These are phyloP conservation scores for Apostasia shenzhenica DNA, from an alignment of 106 monocot genomes.

Conservation along the genomic window DNA sequence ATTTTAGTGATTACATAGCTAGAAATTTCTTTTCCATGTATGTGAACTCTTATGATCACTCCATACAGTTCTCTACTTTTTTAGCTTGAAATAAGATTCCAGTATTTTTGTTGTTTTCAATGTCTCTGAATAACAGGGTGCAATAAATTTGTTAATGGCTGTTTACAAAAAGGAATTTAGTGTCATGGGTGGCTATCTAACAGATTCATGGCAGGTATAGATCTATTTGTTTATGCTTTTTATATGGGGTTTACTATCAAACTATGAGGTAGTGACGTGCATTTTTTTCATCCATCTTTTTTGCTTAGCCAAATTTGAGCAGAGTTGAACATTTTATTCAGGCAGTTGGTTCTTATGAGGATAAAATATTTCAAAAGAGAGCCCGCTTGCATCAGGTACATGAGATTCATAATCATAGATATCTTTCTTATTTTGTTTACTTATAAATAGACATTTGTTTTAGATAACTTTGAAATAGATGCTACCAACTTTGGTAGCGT, in stretches of 20 bases:
- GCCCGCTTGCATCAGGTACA: conserved; percentile 85
- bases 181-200: conserved; percentile 80
- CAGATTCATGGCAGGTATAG: conserved; percentile 69
- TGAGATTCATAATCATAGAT: neutral
- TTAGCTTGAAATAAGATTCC: neutral
- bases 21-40: neutral
- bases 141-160: conserved; percentile 88
- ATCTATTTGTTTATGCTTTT: neutral
- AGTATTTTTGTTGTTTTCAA: neutral
- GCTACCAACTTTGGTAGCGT: no score
- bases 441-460: no score
- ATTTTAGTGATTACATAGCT: no score
- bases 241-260: neutral
- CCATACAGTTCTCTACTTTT: neutral
- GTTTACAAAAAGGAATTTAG: conserved; percentile 88
- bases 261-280: neutral
- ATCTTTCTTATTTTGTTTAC: no score
- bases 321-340: conserved; percentile 97
- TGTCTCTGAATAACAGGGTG: conserved; percentile 45
- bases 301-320: conserved; percentile 65
- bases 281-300: conserved; percentile 2
- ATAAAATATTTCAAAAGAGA: conserved; percentile 92
- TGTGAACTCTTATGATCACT: neutral
- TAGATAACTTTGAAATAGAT: no score
- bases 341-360: conserved; percentile 85